phyloP scores from a whole-genome alignment of 2,329 filamentous ascomycete species.

The Pleoardoris graminearum region DNA sequence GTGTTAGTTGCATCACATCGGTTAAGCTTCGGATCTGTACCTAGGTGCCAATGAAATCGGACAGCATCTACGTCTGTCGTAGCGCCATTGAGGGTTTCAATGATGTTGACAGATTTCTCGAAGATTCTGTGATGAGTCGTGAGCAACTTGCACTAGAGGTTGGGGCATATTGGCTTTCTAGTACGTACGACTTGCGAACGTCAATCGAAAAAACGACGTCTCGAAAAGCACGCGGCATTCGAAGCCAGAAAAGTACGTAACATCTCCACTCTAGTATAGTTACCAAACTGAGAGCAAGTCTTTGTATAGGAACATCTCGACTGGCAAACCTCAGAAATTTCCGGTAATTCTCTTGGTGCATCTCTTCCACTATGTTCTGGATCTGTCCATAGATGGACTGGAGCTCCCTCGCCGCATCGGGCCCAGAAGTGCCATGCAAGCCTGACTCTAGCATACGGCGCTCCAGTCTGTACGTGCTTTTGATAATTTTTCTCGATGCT shows the following conservation, averaged over 20 bases:
- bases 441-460: slow-evolving; percentile 41
- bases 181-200: slow-evolving; percentile 39
- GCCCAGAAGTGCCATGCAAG: slow-evolving; percentile 36
- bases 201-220: slow-evolving; percentile 42
- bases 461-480: slow-evolving; percentile 44
- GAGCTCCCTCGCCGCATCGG: slow-evolving; percentile 40
- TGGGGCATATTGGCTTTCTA: neutral
- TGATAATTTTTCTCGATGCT: slow-evolving; percentile 40
- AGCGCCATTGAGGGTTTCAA: slow-evolving; percentile 43
- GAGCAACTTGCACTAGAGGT: neutral
- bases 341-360: slow-evolving; percentile 37
- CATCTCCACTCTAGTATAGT: slow-evolving; percentile 44
- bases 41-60: slow-evolving; percentile 46
- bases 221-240: slow-evolving; percentile 43
- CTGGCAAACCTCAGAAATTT: slow-evolving; percentile 40
- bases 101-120: slow-evolving; percentile 44
- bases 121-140: slow-evolving; percentile 34
- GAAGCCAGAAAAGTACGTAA: slow-evolving; percentile 45
- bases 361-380: slow-evolving; percentile 42
- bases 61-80: slow-evolving; percentile 41
- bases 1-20: slow-evolving; percentile 12
- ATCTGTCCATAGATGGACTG: slow-evolving; percentile 42
- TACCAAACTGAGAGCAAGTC: slow-evolving; percentile 36
- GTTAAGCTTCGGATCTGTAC: slow-evolving; percentile 14
- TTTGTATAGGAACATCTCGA: slow-evolving; percentile 36